phyloP scores from a whole-genome alignment of 75 land plant species.

The Chamaecyparis obtusa region DNA sequence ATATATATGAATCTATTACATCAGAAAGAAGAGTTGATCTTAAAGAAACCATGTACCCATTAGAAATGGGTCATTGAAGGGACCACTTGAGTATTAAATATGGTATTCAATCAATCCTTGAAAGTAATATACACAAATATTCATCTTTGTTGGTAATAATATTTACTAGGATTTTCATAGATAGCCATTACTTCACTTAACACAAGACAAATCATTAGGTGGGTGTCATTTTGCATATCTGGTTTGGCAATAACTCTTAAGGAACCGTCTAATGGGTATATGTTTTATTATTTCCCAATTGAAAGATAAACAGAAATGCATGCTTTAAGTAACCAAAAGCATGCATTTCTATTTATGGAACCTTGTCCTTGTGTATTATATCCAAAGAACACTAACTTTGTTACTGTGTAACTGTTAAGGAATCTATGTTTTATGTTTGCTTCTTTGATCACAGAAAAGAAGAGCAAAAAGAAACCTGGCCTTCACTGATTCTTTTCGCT shows the following conservation, averaged over 20 bases:
- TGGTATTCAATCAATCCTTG: no score
- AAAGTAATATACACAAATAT: no score
- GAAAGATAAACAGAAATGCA: not conserved
- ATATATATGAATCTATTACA: no score
- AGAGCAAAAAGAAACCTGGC: slow-evolving; percentile 31
- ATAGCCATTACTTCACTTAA: not conserved
- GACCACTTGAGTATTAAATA: not conserved
- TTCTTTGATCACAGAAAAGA: not conserved
- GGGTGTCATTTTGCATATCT: not conserved
- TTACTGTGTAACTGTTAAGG: not conserved
- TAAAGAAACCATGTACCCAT: not conserved
- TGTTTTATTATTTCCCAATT: not conserved
- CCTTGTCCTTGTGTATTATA: not conserved
- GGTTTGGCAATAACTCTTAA: not conserved
- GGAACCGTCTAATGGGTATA: not conserved
- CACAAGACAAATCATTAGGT: not conserved
- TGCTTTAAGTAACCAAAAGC: not conserved
- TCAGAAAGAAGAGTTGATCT: not conserved
- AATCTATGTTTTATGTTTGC: not conserved
- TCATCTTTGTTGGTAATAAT: not conserved
- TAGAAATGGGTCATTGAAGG: not conserved
- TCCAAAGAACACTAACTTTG: not conserved
- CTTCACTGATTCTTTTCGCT: slow-evolving; percentile 41
- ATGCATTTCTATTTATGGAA: not conserved
- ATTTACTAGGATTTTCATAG: not conserved